Conservation (phyloP, 179 eudicot species). For the Beta lomatogona region DNA sequence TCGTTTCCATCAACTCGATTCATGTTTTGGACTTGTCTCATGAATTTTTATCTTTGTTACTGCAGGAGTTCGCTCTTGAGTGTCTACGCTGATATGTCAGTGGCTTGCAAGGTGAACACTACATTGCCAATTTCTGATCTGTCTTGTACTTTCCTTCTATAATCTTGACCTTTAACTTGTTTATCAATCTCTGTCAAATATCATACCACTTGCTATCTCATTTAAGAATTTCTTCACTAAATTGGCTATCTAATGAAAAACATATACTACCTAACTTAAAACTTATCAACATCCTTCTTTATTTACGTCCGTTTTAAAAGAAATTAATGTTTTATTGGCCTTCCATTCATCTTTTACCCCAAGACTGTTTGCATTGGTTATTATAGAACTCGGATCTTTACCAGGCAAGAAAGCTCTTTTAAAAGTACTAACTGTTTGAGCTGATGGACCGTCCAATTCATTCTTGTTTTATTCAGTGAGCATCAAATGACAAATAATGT, state of each 20-base stretch:
- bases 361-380: background rate
- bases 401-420: background rate
- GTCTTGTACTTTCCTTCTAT: background rate
- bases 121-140: background rate
- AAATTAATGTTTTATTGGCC: too few species aligned
- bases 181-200: background rate
- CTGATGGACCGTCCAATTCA: background rate
- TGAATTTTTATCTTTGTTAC: conserved; percentile 8
- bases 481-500: background rate
- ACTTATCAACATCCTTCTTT: too few species aligned
- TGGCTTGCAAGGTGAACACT: conserved; percentile 83
- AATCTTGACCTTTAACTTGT: background rate
- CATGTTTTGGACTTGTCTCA: background rate
- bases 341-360: background rate
- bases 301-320: background rate
- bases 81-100: conserved; percentile 99
- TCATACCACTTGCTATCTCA: too few species aligned
- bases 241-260: too few species aligned
- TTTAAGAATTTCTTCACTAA: too few species aligned
- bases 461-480: background rate
- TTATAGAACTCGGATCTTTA: background rate
- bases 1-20: background rate
- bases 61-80: conserved; percentile 96
- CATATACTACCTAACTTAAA: too few species aligned
- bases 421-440: background rate